Base-by-base conservation (phyloP, 768 basidiomycete species). In the Crassisporium funariophilum region DNA sequence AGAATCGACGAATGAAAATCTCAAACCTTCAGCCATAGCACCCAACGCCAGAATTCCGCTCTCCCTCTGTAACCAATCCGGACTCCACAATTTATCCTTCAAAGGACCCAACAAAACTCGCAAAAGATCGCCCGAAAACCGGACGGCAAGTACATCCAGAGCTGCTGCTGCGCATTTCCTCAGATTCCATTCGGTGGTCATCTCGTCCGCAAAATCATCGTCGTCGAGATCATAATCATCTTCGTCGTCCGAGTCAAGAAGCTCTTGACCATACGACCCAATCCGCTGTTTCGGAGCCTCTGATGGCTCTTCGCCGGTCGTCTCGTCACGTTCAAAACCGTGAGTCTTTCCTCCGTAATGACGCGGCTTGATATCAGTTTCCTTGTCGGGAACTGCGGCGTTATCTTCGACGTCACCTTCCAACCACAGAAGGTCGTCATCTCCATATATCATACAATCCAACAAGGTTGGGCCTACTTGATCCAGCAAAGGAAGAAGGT, bases 161-260 rank as follows among this genome's bases (percentile, higher is more conserved):
- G 97, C 97, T 0, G 97, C 97, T 0, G 97, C 97, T 2, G 94
- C 93, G 62, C 97, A 99, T 72, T 99, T 99, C 53, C 97, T 81
- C 50, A 98, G 74, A 69, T 98, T 99, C 97, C 97, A 99, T 64
- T 98, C 95, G 2, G 95, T 95, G 8, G 90, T 88, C 78, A 91
- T 89, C 62, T 98, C 97, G 49, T 98, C 97, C 11, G 93, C 93
- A 56, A 95, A 95, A 48, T 95, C 92, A 35, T 91, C 87, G 49
- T 92, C 88, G 53, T 93, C 87, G 53, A 86, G 75, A 56, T 95
- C 84, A 51, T 91, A 84, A 49, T 94, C 88, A 3, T 95, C 91
- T 2, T 95, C 90, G 0, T 92, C 90, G 42, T 95, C 92, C 0
- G 84, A 85, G 53, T 92, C 88, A 40, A 83, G 71, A 11, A 85